Conservation (phyloP, 345 rosid species). For the Balakata baccata region DNA sequence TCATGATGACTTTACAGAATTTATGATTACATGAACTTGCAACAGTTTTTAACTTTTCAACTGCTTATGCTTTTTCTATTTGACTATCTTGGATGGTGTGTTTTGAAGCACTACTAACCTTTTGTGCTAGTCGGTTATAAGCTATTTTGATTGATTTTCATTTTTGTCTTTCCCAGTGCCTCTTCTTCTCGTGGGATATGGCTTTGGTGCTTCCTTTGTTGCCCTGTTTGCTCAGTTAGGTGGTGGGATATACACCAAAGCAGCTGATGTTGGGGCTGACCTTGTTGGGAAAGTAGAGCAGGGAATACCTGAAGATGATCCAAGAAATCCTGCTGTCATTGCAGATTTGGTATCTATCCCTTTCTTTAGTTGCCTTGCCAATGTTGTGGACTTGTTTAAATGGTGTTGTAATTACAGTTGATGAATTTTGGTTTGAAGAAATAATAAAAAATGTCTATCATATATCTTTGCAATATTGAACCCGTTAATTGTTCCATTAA, state of each 20-base stretch:
- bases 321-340: conserved; percentile 97
- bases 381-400: background rate
- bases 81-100: background rate
- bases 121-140: background rate
- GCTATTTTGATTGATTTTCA: conserved; percentile 23
- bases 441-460: background rate
- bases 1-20: background rate
- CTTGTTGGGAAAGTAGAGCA: conserved; percentile 99
- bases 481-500: conserved; percentile 1
- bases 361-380: conserved; percentile 7
- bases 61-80: background rate
- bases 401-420: background rate
- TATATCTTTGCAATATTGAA: background rate
- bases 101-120: conserved; percentile 3
- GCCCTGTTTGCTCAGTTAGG: conserved; percentile 99
- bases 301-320: conserved; percentile 99
- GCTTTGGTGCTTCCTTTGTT: conserved; percentile 98
- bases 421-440: background rate
- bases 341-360: conserved; percentile 80
- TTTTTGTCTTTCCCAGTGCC: conserved; percentile 61
- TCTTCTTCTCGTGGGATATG: conserved; percentile 97
- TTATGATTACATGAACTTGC: background rate
- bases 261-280: conserved; percentile 99
- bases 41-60: background rate
- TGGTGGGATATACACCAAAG: conserved; percentile 98